Evolutionary conservation across 73 alveolate species (phyloP).

Genomic region (Breviolum minutum): DNA sequence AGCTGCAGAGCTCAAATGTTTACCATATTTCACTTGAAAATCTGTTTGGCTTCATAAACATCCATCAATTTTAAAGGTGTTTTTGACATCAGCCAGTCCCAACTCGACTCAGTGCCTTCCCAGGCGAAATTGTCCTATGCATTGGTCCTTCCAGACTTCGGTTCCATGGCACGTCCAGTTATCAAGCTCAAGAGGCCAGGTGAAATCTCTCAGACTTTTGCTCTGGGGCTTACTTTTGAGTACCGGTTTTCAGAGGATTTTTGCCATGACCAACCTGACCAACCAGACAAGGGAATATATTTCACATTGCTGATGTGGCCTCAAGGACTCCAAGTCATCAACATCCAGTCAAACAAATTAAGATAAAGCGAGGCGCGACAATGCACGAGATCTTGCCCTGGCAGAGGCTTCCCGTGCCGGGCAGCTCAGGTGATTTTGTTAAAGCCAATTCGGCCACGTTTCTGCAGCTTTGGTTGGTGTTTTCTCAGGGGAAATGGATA

Average conservation of each 20-base stretch:
- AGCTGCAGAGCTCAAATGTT: not conserved
- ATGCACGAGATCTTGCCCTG: constrained; percentile 4
- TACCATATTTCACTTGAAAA: not conserved
- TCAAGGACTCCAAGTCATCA: too few species aligned
- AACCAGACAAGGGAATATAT: too few species aligned
- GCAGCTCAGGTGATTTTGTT: not conserved
- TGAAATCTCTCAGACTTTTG: too few species aligned
- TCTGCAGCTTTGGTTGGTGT: too few species aligned
- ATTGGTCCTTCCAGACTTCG: constrained; percentile 39
- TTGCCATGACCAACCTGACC: too few species aligned
- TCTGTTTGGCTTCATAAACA: not conserved
- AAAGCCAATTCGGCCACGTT: not conserved
- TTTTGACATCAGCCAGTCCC: not conserved
- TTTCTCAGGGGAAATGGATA: too few species aligned
- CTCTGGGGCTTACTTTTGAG: too few species aligned
- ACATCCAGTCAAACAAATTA: too few species aligned
- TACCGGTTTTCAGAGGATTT: too few species aligned
- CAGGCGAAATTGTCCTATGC: constrained; percentile 58
- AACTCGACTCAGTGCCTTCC: not conserved
- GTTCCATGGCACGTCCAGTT: constrained; percentile 51
- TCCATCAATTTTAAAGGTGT: too few species aligned
- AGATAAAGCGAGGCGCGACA: constrained; percentile 22
- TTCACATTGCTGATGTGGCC: too few species aligned
- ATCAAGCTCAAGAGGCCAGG: constrained; percentile 60
- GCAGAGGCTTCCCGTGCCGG: constrained; percentile 40